Evolutionary conservation across 805 yeast genomes (phyloP).

Genomic region (Candida vaughaniae): DNA sequence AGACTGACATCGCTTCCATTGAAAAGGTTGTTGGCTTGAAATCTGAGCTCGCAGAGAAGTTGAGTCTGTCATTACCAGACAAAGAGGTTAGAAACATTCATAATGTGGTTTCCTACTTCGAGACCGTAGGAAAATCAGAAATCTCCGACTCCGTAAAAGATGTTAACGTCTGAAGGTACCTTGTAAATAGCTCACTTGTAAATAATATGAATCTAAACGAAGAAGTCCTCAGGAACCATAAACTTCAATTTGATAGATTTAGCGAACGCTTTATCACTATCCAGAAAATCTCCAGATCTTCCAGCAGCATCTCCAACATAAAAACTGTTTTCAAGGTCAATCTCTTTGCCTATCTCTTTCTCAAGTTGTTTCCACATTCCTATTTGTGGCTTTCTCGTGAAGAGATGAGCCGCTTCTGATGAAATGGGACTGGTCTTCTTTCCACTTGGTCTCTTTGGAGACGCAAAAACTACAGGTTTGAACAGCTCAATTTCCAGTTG

Average conservation of each 20-base stretch:
- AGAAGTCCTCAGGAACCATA: conserved; percentile 69
- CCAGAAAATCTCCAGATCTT: conserved; percentile 71
- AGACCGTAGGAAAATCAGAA: conserved; percentile 56
- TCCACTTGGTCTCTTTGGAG: conserved; percentile 53
- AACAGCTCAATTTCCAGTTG: conserved; percentile 17
- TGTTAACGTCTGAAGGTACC: conserved; percentile 9
- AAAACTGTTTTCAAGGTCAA: conserved; percentile 48
- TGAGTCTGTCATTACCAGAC: conserved; percentile 1
- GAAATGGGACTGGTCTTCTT: conserved; percentile 18
- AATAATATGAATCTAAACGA: conserved; percentile 19
- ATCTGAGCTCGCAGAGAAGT: conserved; percentile 25
- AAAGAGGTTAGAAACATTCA: conserved; percentile 27
- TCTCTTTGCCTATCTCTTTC: conserved; percentile 31
- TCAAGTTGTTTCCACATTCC: conserved; percentile 74
- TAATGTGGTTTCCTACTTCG: conserved; percentile 63
- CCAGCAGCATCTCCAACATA: conserved; percentile 99
- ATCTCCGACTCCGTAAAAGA: conserved; percentile 18
- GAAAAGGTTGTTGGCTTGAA: conserved; percentile 38
- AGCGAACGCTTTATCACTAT: conserved; percentile 75
- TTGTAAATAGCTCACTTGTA: conserved; percentile 6
- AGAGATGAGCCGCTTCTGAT: conserved; percentile 29
- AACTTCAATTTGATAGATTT: conserved; percentile 51
- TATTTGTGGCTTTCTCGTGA: conserved; percentile 66
- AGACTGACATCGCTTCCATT: conserved; percentile 60
- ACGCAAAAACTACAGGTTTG: conserved; percentile 53